These are phyloP conservation scores for Penicillium cataractarum DNA, from an alignment of 495 filamentous ascomycete genomes.

Conservation along the genomic window DNA sequence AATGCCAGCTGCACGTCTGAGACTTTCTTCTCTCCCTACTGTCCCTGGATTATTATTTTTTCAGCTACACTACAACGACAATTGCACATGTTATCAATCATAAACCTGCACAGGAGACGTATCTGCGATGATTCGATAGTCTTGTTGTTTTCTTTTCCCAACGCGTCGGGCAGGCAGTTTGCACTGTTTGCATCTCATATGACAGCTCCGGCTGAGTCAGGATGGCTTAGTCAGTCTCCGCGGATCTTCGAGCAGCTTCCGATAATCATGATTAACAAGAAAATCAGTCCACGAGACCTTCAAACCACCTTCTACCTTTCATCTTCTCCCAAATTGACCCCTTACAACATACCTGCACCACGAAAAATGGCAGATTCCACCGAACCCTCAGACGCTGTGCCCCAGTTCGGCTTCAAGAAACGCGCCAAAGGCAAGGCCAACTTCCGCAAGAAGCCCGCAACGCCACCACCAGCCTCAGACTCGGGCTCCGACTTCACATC, in stretches of 20 bases:
- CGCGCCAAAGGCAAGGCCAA: slow-evolving; percentile 77
- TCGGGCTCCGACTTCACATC: slow-evolving; percentile 68
- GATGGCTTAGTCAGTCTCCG: slow-evolving; percentile 5
- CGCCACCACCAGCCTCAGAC: slow-evolving; percentile 69
- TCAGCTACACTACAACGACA: background rate
- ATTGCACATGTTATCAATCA: background rate
- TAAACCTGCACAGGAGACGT: background rate
- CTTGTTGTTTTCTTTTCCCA: slow-evolving; percentile 18
- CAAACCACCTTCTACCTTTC: background rate
- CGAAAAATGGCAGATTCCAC: slow-evolving; percentile 25
- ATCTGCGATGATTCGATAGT: slow-evolving; percentile 15
- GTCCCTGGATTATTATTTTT: background rate
- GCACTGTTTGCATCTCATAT: slow-evolving; percentile 23
- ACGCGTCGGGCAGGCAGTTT: slow-evolving; percentile 24
- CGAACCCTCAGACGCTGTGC: slow-evolving; percentile 19
- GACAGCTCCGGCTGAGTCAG: slow-evolving; percentile 8
- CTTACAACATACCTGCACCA: background rate
- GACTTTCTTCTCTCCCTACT: background rate
- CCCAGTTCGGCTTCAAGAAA: slow-evolving; percentile 74
- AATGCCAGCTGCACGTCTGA: slow-evolving; percentile 1
- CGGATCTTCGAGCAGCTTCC: slow-evolving; percentile 14
- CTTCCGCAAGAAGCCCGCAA: slow-evolving; percentile 79
- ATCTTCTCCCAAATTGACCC: background rate
- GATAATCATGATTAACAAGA: background rate
- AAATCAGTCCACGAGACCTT: background rate